A percentile compares a stretch with the other conserved stretches of the same genome.
Conservation (phyloP, 2,329 filamentous ascomycete genomes). For the Coniochaeta prunicola region DNA sequence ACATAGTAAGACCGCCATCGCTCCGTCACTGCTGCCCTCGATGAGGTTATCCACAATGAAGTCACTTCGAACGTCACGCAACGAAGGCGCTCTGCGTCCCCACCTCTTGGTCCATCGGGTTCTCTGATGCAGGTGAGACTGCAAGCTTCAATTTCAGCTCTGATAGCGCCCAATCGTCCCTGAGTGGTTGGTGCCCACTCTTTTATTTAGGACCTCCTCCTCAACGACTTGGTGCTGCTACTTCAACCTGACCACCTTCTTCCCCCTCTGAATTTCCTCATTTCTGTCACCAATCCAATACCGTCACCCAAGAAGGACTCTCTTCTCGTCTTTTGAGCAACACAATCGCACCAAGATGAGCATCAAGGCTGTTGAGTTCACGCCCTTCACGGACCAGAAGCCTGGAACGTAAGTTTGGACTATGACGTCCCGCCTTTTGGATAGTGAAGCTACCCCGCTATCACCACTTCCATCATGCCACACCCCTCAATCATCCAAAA, state of each 20-base stretch:
- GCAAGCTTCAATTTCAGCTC: conserved; percentile 1
- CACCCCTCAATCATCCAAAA: background rate
- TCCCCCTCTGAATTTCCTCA: background rate
- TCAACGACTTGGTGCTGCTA: background rate
- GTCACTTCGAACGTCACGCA: background rate
- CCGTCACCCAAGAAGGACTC: background rate
- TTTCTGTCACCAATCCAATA: background rate
- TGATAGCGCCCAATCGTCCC: background rate
- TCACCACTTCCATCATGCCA: conserved; percentile 8
- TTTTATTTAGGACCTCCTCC: background rate
- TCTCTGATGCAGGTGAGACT: background rate
- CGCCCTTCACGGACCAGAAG: conserved; percentile 93
- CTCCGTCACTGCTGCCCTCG: no score
- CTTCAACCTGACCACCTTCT: background rate
- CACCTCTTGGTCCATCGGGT: background rate
- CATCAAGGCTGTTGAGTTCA: conserved; percentile 70
- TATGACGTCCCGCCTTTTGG: conserved; percentile 8
- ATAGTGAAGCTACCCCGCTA: conserved; percentile 22
- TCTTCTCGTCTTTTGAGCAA: background rate
- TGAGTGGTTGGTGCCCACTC: background rate
- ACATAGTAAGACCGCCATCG: no score
- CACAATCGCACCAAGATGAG: conserved; percentile 48
- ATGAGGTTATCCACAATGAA: conserved; percentile 3
- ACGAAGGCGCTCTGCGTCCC: background rate
- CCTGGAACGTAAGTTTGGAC: conserved; percentile 80